A percentile compares a stretch with the other conserved stretches of the same genome.
Evolutionary conservation across 176 grass and related monocot species (phyloP).

Genomic region (Hsuehochloa calcarea): DNA sequence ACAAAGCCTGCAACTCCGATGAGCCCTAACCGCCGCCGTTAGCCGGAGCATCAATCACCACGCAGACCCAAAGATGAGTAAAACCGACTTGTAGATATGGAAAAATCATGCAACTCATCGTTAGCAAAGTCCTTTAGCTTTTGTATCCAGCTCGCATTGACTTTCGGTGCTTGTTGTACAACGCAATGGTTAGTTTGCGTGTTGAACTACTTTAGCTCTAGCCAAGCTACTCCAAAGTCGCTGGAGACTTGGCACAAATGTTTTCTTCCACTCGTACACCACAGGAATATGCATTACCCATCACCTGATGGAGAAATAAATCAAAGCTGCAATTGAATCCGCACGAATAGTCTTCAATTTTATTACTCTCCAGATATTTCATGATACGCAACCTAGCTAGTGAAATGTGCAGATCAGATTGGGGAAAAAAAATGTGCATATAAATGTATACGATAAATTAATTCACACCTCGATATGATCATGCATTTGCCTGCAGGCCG

Average conservation of each 20-base stretch:
- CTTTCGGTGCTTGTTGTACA: background rate
- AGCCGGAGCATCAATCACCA: too few relatives aligned
- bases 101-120: too few relatives aligned
- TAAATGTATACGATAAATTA: background rate
- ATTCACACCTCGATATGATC: background rate
- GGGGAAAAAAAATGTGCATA: background rate
- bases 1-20: too few relatives aligned
- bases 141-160: background rate
- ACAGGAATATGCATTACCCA: background rate
- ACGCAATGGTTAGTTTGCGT: constrained; percentile 15
- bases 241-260: constrained; percentile 28
- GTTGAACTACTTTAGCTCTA: background rate
- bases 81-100: too few relatives aligned
- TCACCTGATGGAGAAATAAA: background rate
- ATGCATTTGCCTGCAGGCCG: background rate
- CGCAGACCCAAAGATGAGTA: too few relatives aligned
- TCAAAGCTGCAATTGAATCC: background rate
- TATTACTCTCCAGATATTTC: background rate
- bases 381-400: background rate
- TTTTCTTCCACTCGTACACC: constrained; percentile 38
- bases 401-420: background rate
- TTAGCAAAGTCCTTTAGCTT: too few relatives aligned
- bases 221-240: constrained; percentile 6
- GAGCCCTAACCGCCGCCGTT: too few relatives aligned
- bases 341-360: background rate